Percentiles rank a stretch among this genome's conserved stretches.
phyloP scores from a whole-genome alignment of 257 asterid genomes.

The Ballota nigra region DNA sequence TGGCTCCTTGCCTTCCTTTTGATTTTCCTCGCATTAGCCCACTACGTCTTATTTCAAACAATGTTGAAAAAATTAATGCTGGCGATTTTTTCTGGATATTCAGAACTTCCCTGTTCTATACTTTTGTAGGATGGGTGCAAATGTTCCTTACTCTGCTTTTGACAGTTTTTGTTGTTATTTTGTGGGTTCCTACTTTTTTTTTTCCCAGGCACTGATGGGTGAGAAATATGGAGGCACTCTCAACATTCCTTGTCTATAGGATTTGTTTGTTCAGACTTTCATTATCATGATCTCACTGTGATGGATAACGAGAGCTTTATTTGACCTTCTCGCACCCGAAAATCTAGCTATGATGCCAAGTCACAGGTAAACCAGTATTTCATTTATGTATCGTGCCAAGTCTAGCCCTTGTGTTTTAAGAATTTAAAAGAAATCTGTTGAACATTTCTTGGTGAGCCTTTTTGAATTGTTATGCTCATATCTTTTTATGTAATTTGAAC shows the following conservation, averaged over 20 bases:
- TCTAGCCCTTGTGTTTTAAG: neutral
- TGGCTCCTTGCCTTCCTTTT: slow-evolving; percentile 13
- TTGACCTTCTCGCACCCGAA: neutral
- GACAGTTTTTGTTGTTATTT: neutral
- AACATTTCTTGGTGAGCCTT: neutral
- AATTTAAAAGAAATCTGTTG: neutral
- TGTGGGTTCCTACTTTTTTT: slow-evolving; percentile 17
- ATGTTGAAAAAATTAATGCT: neutral
- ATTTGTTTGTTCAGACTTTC: slow-evolving; percentile 19
- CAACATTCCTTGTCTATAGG: slow-evolving; percentile 31
- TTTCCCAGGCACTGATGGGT: slow-evolving; percentile 57
- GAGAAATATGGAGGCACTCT: slow-evolving; percentile 84
- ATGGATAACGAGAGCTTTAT: neutral
- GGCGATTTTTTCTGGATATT: neutral
- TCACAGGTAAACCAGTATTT: neutral
- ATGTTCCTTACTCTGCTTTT: slow-evolving; percentile 7
- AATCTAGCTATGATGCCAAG: slow-evolving; percentile 9
- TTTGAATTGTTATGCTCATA: neutral
- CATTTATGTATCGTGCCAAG: neutral
- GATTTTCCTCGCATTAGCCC: neutral
- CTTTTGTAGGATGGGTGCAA: slow-evolving; percentile 7
- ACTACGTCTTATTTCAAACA: neutral
- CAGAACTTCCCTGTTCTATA: neutral
- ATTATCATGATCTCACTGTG: slow-evolving; percentile 3
- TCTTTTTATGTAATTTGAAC: neutral